Evolutionary conservation across 2,329 filamentous ascomycete species (phyloP).

Genomic region (Colletotrichum sp.): DNA sequence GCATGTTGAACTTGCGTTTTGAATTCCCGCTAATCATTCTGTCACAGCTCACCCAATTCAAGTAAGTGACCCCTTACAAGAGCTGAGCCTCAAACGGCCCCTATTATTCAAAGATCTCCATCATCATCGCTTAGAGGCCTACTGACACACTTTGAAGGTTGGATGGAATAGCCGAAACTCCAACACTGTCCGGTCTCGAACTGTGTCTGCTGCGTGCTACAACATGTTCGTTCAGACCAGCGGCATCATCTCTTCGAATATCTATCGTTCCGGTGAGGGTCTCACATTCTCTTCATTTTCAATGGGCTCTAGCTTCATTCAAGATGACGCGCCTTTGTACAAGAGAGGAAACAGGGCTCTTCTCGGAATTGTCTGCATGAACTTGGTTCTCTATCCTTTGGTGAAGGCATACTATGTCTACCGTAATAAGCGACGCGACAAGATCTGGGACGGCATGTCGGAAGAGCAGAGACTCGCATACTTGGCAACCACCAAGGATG

Average conservation of each 20-base stretch:
- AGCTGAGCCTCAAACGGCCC: accelerated
- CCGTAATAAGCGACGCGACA: constrained; percentile 33
- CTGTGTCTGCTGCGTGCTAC: constrained; percentile 68
- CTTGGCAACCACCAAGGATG: constrained; percentile 41
- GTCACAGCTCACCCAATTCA: constrained; percentile 48
- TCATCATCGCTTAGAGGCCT: no score
- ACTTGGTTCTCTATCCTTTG: constrained; percentile 31
- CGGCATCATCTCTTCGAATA: constrained; percentile 45
- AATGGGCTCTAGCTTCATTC: neutral
- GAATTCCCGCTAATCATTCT: constrained; percentile 22
- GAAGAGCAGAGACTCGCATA: constrained; percentile 32
- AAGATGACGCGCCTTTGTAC: constrained; percentile 51
- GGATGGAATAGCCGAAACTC: constrained; percentile 60
- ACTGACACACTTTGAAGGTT: constrained; percentile 26
- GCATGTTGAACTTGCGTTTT: neutral
- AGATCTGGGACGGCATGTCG: constrained; percentile 33
- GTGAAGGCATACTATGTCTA: constrained; percentile 37
- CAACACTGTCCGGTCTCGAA: constrained; percentile 64
- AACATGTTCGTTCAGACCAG: constrained; percentile 57
- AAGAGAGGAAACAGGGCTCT: constrained; percentile 59
- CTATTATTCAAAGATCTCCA: accelerated
- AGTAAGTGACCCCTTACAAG: neutral
- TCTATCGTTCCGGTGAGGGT: constrained; percentile 38
- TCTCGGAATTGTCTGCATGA: constrained; percentile 49
- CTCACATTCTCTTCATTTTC: constrained; percentile 35